Base-by-base conservation (phyloP, 2,329 filamentous ascomycete species). In the Sclerotinia nivalis region DNA sequence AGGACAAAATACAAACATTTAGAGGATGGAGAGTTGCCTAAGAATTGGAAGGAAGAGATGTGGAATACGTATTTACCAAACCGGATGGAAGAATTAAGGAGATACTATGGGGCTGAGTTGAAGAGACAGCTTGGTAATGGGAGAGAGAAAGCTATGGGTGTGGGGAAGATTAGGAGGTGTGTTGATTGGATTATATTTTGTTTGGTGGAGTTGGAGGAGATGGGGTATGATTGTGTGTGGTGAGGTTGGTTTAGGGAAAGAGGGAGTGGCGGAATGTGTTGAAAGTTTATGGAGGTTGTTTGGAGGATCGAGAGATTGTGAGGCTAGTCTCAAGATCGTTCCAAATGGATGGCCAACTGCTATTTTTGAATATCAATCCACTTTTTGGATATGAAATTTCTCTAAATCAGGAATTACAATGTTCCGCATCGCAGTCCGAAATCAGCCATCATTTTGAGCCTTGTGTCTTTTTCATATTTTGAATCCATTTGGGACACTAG, bases 151-250 rank as follows among this genome's bases (percentile, higher is more conserved):
- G 43, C 6, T 12, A 31, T 34, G 25, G 25, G 28, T 15, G 1
- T 1, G 20, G 12, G 4, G 12, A 9, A 15, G 20, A 5, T 49
- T 22, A 31, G 13, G 28, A 34, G 43, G 3, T 61, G 28, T 34
- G 12, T 49, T 49, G 25, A 34, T 61, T 61, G 59, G 59, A 8
- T 61, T 61, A 28, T 61, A 25, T 22, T 61, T 49, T 49, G 43
- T 22, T 61, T 61, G 18, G 20, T 2, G 28, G 59, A 61, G 12
- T 34, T 31, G 45, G 31, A 18, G 28, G 25, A 3, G 18, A 34
- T 61, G 43, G 59, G 43, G 7, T 47, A 15, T 15, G 12, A 47
- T 1, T 49, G 43, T 9, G 7, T 61, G 10, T 61, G 59, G 43
- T 49, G 59, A 61, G 10, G 25, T 7, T 60, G 37, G 15, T 28